phyloP scores from a whole-genome alignment of 805 yeast genomes.

The Lipomyces mesembrius region DNA sequence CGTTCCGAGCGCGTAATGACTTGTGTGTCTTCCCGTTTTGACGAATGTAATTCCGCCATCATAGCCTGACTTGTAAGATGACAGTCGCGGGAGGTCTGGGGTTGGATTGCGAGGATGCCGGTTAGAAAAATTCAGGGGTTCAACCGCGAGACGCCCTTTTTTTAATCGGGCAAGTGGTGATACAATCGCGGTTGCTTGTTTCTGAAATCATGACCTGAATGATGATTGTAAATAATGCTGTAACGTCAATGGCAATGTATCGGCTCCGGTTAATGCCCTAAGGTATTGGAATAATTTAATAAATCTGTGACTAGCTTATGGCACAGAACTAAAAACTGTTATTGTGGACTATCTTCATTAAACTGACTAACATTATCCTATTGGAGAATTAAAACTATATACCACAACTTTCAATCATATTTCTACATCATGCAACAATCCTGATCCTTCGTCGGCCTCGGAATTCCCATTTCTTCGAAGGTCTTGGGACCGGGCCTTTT shows the following conservation, averaged over 20 bases:
- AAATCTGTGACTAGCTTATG: too few species aligned
- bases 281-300: too few species aligned
- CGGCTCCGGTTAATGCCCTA: too few species aligned
- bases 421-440: constrained; percentile 45
- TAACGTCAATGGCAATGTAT: too few species aligned
- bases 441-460: constrained; percentile 39
- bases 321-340: too few species aligned
- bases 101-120: neutral
- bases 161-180: too few species aligned
- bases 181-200: neutral
- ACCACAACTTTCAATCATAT: neutral
- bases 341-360: too few species aligned
- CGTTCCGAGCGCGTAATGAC: constrained; percentile 19
- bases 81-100: too few species aligned
- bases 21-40: constrained; percentile 1
- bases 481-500: constrained; percentile 40
- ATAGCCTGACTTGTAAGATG: neutral
- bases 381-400: neutral
- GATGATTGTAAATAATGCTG: too few species aligned
- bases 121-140: neutral
- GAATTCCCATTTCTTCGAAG: constrained; percentile 47
- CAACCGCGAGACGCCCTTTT: neutral
- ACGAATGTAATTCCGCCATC: neutral
- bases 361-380: too few species aligned
- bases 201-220: too few species aligned